Evolutionary conservation across 768 basidiomycete species (phyloP).

Genomic region (Kondoa malvinella): DNA sequence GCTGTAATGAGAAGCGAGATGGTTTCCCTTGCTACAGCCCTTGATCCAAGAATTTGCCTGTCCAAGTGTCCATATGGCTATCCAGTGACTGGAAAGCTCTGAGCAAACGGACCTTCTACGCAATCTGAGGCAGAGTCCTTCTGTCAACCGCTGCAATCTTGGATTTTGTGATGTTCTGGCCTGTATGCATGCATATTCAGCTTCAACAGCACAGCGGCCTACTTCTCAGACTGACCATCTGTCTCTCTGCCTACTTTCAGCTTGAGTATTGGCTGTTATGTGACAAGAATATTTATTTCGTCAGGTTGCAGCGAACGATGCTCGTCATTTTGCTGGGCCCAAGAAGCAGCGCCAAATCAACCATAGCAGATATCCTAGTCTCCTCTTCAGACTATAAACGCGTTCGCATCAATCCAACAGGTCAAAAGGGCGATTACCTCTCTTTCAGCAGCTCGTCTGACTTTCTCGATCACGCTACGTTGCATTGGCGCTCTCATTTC

Average conservation of each 20-base stretch:
- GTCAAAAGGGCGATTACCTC: constrained; percentile 12
- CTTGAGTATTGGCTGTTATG: neutral
- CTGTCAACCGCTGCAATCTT: constrained; percentile 7
- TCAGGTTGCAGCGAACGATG: neutral
- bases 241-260: too few species aligned
- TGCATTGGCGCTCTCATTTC: constrained; percentile 59
- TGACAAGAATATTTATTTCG: neutral
- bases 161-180: neutral
- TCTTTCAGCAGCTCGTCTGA: constrained; percentile 40
- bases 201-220: too few species aligned
- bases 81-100: neutral
- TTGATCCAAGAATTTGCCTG: constrained; percentile 83
- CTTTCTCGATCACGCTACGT: constrained; percentile 59
- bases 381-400: constrained; percentile 29
- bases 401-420: constrained; percentile 22
- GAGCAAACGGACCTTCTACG: neutral
- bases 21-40: constrained; percentile 74
- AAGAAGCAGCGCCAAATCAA: constrained; percentile 32
- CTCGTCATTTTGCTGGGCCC: constrained; percentile 33
- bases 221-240: too few species aligned
- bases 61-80: neutral
- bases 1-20: constrained; percentile 74
- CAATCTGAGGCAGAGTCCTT: neutral
- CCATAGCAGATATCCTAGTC: constrained; percentile 31
- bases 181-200: neutral